phyloP scores from a whole-genome alignment of 192 early-diverging fungal species.

The Thoreauomyces humboldtii region DNA sequence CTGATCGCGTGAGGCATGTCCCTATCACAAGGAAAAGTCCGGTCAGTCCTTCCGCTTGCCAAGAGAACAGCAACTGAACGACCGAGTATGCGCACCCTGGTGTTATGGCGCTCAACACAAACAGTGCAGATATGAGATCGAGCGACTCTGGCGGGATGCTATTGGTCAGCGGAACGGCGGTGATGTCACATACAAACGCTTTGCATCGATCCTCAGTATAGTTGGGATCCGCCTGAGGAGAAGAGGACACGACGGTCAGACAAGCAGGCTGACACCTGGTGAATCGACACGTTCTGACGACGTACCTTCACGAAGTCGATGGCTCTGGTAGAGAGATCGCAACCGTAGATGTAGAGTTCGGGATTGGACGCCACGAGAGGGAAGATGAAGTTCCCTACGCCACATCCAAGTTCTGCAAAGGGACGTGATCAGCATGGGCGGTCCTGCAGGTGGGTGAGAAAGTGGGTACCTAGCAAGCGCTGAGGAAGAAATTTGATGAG shows the following conservation, averaged over 20 bases:
- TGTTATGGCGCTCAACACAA: constrained; percentile 50
- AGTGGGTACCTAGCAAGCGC: constrained; percentile 7
- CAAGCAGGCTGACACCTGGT: background rate
- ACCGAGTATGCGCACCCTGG: constrained; percentile 34
- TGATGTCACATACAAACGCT: constrained; percentile 57
- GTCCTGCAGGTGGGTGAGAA: too few species aligned
- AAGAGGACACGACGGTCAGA: background rate
- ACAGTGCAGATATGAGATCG: constrained; percentile 50
- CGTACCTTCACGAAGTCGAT: constrained; percentile 47
- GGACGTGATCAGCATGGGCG: too few species aligned
- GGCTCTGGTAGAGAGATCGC: constrained; percentile 52
- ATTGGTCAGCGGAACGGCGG: constrained; percentile 33
- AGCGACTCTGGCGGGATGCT: constrained; percentile 33
- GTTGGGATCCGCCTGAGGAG: constrained; percentile 32
- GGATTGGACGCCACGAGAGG: constrained; percentile 45
- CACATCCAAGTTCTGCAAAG: constrained; percentile 43
- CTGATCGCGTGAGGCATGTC: constrained; percentile 33
- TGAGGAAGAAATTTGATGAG: constrained; percentile 9
- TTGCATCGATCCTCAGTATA: constrained; percentile 36
- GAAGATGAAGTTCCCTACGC: constrained; percentile 59
- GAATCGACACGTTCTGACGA: background rate
- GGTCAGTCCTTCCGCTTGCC: too few species aligned
- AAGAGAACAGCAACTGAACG: background rate
- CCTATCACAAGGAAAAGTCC: constrained; percentile 14
- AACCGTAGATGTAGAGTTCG: constrained; percentile 51